phyloP scores from a whole-genome alignment of 2,329 filamentous ascomycete genomes.

The Celoporthe dispersa region DNA sequence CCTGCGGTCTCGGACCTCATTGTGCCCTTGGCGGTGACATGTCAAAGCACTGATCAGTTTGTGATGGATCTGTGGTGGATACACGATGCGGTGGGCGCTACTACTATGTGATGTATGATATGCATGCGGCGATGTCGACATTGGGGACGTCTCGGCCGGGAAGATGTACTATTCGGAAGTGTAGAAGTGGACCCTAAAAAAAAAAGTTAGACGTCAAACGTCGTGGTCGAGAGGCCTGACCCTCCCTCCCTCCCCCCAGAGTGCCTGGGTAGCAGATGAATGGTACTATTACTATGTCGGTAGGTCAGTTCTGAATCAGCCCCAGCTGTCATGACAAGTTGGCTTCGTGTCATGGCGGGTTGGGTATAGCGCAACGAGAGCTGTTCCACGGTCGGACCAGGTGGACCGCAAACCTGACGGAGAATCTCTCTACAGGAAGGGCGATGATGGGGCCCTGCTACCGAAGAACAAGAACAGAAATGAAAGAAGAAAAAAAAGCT shows the following conservation, averaged over 20 bases:
- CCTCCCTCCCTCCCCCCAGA: neutral
- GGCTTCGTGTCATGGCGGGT: neutral
- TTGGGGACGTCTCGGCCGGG: neutral
- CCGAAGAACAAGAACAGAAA: neutral
- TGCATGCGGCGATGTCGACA: slow-evolving; percentile 7
- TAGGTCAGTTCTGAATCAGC: neutral
- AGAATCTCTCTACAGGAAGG: too few species aligned
- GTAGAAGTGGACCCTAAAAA: neutral
- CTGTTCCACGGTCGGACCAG: neutral
- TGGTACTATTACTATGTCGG: neutral
- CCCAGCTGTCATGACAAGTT: neutral
- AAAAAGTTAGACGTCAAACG: neutral
- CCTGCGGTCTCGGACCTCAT: slow-evolving; percentile 3
- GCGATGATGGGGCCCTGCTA: too few species aligned
- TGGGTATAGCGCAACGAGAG: neutral
- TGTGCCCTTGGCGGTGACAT: neutral
- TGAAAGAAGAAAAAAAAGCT: neutral
- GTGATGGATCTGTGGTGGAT: slow-evolving; percentile 24
- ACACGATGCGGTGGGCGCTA: slow-evolving; percentile 13
- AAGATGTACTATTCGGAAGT: neutral
- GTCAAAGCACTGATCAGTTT: slow-evolving; percentile 14
- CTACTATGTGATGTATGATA: slow-evolving; percentile 21
- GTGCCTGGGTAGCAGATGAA: neutral
- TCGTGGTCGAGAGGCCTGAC: neutral
- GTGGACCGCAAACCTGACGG: neutral